Base-by-base conservation (phyloP, 257 asterid species). In the Fraxinus pennsylvanica region DNA sequence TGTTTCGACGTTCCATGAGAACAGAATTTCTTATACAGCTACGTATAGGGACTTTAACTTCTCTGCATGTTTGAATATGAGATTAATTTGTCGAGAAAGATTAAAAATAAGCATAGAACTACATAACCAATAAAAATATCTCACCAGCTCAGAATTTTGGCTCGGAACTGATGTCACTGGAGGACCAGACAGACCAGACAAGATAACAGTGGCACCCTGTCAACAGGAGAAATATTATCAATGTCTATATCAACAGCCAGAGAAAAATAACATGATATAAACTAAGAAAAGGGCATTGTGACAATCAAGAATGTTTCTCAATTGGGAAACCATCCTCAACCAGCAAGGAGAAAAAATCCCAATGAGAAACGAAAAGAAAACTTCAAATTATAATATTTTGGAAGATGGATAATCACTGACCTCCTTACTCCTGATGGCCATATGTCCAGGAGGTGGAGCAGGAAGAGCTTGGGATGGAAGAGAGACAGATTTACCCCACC, bases 401-500 rank as follows among this genome's bases (percentile, higher is more conserved):
- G 66, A 75, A 57, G 45, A 76, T 27, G 59, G 33, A 41, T n/a
- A 57, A 21, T 57, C 9, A 76, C 88, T 50, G 54, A 94, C 98
- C 96, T 91, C 98, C 88, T 92, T 94, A 85, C 97, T 92, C 87
- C 98, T 88, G 84, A 94, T 94, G 75, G 98, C 97, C 98, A 94
- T 94, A 10, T 94, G 98, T 81, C 98, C 98, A 12, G 98, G 98
- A 72, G 98, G 97, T 10, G 98, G 97, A 78, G 98, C 98, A 78
- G 98, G 98, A 75, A 94, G 97, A 47, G 98, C 97, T 85, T 94
- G 98, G 77, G 97, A 91, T 77, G 98, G 98, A 81, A 94, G 98
- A 82, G 98, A 91, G 63, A 94, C 97, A 73, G 96, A 90, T 89
- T 94, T 94, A 45, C 98, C 98, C 98, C 98, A 94, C 79, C 98